Base-by-base conservation (phyloP, 768 basidiomycete species). In the Leccinum pellstonianum region DNA sequence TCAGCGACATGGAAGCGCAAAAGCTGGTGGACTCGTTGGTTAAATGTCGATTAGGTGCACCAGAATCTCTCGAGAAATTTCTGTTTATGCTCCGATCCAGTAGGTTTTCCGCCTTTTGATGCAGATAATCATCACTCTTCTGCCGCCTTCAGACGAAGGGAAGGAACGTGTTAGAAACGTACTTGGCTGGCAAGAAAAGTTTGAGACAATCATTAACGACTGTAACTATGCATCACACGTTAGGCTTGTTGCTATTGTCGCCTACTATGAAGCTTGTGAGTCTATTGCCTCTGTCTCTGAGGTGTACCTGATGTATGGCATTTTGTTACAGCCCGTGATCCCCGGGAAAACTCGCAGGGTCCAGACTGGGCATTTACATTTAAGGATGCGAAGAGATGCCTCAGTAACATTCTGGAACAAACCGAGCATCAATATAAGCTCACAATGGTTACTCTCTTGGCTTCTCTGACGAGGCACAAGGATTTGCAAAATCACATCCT, bases 201-300 rank as follows among this genome's bases (percentile, higher is more conserved):
- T 68, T 21, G 49, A 8, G 25, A 41, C n/a, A 1, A 57, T 64
- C 48, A 62, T 69, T 10, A 11, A 54, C 3, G 56, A 52, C 23
- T 27, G 3, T 12, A 3, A 61, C 5, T 64, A 60, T 19, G 53
- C 61, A 12, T 33, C 60, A 4, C 61, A 69, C 11, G 59, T 70
- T 2, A 60, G 59, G 54, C 62, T 68, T 6, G 68, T 67, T 10
- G 49, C 65, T 3, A 62, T 68, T 12, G 61, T 68, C 1, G 67
- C 67, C 17, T 68, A 67, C 48, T 65, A 58, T 11, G 68, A 69
- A 41, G 66, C 29, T 19, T 51, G 68, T 70, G 17, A 46, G 68
- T 49, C 17, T n/a, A 3, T 41, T 21, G 17, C 15, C 12, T 37
- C 11, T 11, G 17, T 38, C n/a, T 19, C 2, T 7, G 17, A 19